A percentile compares a stretch with the other conserved stretches of the same genome.
phyloP scores from a whole-genome alignment of 768 basidiomycete species.

The Polyporus arcularius region DNA sequence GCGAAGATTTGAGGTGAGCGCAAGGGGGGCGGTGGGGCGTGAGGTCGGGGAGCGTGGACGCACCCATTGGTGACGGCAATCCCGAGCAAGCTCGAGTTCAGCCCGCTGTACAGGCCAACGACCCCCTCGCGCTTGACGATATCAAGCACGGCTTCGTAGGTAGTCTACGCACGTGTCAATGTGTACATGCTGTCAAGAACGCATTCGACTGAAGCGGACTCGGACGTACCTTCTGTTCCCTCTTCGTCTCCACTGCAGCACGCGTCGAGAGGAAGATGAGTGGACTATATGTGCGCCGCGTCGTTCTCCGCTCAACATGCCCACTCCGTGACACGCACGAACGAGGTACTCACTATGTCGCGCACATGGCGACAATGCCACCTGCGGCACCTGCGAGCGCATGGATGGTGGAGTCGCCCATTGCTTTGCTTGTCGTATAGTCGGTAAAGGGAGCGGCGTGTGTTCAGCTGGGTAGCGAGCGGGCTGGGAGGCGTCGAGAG shows the following conservation, averaged over 20 bases:
- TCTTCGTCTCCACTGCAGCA: conserved; percentile 87
- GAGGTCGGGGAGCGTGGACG: conserved; percentile 21
- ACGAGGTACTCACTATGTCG: conserved; percentile 65
- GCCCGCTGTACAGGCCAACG: conserved; percentile 81
- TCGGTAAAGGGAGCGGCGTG: not conserved
- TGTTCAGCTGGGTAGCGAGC: not conserved
- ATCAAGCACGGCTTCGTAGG: conserved; percentile 67
- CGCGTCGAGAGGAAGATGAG: conserved; percentile 91
- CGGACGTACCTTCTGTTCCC: conserved; percentile 62
- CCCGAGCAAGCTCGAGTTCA: conserved; percentile 82
- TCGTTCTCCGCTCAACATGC: not conserved
- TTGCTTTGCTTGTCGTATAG: conserved; percentile 1
- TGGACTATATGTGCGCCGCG: conserved; percentile 53
- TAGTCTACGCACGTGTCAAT: conserved; percentile 43
- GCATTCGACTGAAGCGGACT: not conserved
- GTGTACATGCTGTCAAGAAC: conserved; percentile 10
- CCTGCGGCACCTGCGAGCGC: conserved; percentile 88
- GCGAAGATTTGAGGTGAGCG: not conserved
- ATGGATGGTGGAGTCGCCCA: conserved; percentile 78
- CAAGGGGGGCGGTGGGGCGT: not conserved
- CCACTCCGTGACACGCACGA: too few species aligned
- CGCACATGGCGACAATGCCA: conserved; percentile 90
- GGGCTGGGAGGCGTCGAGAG: not conserved
- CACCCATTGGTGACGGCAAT: conserved; percentile 94
- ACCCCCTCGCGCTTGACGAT: conserved; percentile 85